These are phyloP conservation scores for Rhodotorula toruloides DNA, from an alignment of 768 basidiomycete species.

Conservation along the genomic window DNA sequence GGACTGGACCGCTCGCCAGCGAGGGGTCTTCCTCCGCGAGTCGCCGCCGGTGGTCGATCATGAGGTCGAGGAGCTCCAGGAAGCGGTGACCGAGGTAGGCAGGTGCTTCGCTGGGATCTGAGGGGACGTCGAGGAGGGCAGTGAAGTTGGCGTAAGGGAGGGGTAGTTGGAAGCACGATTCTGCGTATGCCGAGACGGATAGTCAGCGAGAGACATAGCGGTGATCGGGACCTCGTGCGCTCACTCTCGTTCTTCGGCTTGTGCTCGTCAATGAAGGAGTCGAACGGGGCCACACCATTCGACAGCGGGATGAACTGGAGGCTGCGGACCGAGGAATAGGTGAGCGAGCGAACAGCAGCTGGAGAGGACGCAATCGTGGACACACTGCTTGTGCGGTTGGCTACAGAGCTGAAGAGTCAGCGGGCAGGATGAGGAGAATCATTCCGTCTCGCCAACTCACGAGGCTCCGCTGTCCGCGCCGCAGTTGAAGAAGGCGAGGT, in stretches of 20 bases:
- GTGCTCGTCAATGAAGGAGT: constrained; percentile 27
- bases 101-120: constrained; percentile 47
- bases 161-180: constrained; percentile 29
- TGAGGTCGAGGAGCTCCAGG: constrained; percentile 68
- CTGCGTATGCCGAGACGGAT: neutral
- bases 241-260: constrained; percentile 22
- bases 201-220: neutral
- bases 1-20: constrained; percentile 41
- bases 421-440: neutral
- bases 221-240: neutral
- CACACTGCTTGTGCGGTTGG: constrained; percentile 38
- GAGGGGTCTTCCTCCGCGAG: constrained; percentile 44
- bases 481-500: constrained; percentile 91
- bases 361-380: too few species aligned
- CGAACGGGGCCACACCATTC: constrained; percentile 33
- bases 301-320: constrained; percentile 37
- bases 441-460: too few species aligned
- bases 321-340: neutral
- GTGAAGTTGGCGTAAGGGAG: constrained; percentile 38
- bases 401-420: neutral
- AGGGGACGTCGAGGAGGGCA: constrained; percentile 20
- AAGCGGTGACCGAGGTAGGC: constrained; percentile 58
- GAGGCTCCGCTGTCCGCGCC: constrained; percentile 43
- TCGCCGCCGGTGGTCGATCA: constrained; percentile 55
- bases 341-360: neutral